Evolutionary conservation across 2,329 filamentous ascomycete genomes (phyloP).

Genomic region (Penicillium freii): DNA sequence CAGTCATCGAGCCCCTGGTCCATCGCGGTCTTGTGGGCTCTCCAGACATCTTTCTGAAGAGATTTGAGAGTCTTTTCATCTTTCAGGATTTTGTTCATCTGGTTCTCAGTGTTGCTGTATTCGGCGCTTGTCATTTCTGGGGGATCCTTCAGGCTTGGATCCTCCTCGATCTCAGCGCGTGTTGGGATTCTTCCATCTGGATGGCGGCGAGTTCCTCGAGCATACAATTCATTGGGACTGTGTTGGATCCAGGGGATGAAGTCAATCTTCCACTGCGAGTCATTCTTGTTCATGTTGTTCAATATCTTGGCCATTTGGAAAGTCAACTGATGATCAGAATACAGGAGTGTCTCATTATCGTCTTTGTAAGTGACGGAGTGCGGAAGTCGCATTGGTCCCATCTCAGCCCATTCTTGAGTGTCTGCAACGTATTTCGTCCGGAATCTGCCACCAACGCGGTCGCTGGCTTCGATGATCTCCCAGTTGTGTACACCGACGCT

Average conservation of each 20-base stretch:
- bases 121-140: slow-evolving; percentile 8
- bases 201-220: slow-evolving; percentile 17
- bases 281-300: slow-evolving; percentile 26
- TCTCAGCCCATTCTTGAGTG: slow-evolving; percentile 28
- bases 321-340: slow-evolving; percentile 25
- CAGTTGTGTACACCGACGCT: slow-evolving; percentile 46
- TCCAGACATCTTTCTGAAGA: slow-evolving; percentile 25
- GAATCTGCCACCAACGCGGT: slow-evolving; percentile 45
- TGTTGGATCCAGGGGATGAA: slow-evolving; percentile 31
- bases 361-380: slow-evolving; percentile 21
- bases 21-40: slow-evolving; percentile 23
- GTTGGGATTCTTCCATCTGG: slow-evolving; percentile 28
- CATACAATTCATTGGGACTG: slow-evolving; percentile 31
- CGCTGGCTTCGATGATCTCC: slow-evolving; percentile 46
- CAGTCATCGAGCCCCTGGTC: slow-evolving; percentile 28
- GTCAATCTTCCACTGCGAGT: slow-evolving; percentile 23
- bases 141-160: slow-evolving; percentile 19
- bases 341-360: slow-evolving; percentile 22
- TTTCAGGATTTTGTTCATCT: slow-evolving; percentile 22
- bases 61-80: slow-evolving; percentile 19
- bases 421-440: slow-evolving; percentile 42
- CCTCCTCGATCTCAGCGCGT: slow-evolving; percentile 20
- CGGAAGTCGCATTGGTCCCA: slow-evolving; percentile 31
- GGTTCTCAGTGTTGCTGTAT: slow-evolving; percentile 11
- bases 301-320: slow-evolving; percentile 25